Base-by-base conservation (phyloP, 2,329 filamentous ascomycete species). In the Raffaelea arxii region DNA sequence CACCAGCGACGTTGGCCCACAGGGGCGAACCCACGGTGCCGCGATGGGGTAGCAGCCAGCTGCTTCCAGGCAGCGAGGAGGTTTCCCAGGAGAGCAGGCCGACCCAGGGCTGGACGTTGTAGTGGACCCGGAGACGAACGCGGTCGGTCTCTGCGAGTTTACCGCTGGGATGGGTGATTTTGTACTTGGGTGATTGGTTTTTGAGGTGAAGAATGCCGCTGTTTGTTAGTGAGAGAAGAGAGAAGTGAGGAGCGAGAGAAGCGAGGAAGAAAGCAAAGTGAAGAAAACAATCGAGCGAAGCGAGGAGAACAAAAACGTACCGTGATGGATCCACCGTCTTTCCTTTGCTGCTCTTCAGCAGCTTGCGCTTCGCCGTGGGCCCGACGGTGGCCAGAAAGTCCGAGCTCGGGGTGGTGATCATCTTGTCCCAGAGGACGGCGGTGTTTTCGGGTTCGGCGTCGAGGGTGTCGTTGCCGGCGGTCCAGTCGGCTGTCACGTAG, bases 81-180 rank as follows among this genome's bases (percentile, higher is more conserved):
- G 79, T 71, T 58, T 84, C 83, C 92, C 92, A 98, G 37, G 84
- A 84, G 63, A 97, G 66, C 44, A 84, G 67, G 14, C 92, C 92
- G 11, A 98, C 88, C 87, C 91, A 97, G 25, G 92, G 92, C 72
- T 98, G 92, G 50, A 97, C 85, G 67, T 97, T 97, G 80, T 94
- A 98, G 60, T 92, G 84, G 45, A 97, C 70, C 57, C 82, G 80
- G 52, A 98, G 70, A 25, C 78, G 82, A 47, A 91, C 87, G 61
- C 92, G 81, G 43, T 75, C 70, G 42, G 80, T 72, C 58, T 84
- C 75, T 40, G 86, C 85, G 54, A 97, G 74, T 63, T 81, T 82
- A 51, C 90, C 86, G 11, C 76, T 77, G 11, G 91, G 86, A 63
- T 96, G 89, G 4, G 90, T 94, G 66, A 98, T 92, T 62, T 95